Percentiles rank a stretch among this genome's conserved stretches.
phyloP scores from a whole-genome alignment of 257 asterid genomes.

The Perilla frutescens region DNA sequence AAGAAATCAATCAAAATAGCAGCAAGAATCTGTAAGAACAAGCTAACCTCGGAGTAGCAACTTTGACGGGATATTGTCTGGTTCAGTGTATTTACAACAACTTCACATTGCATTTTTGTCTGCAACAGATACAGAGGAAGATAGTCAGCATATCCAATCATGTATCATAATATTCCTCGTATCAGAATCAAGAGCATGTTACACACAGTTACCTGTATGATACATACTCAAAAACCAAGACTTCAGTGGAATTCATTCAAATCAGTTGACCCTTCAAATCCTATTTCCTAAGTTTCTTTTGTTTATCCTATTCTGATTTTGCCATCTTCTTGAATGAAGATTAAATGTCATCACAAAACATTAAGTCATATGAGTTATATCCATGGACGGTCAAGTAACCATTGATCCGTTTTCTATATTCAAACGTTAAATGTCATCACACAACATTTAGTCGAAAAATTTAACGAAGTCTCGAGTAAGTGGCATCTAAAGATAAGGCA shows the following conservation, averaged over 20 bases:
- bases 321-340: slow-evolving; percentile 22
- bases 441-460: neutral
- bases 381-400: slow-evolving; percentile 7
- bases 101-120: slow-evolving; percentile 50
- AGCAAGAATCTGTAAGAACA: neutral
- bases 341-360: neutral
- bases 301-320: neutral
- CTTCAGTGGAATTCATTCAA: too few relatives aligned
- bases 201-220: neutral
- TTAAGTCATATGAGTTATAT: neutral
- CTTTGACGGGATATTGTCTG: slow-evolving; percentile 48
- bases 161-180: neutral
- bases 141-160: slow-evolving; percentile 12
- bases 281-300: neutral
- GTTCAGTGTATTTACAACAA: slow-evolving; percentile 47
- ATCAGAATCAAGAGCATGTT: neutral
- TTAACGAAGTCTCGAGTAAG: neutral
- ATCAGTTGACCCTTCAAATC: neutral
- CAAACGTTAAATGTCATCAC: neutral
- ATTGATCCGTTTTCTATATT: neutral
- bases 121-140: slow-evolving; percentile 43
- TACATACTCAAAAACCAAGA: slow-evolving; percentile 4
- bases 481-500: neutral
- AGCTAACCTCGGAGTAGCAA: slow-evolving; percentile 65
- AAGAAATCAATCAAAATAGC: neutral